These are phyloP conservation scores for Zygosaccharomyces sapae DNA, from an alignment of 1,139 yeast genomes.

Conservation along the genomic window DNA sequence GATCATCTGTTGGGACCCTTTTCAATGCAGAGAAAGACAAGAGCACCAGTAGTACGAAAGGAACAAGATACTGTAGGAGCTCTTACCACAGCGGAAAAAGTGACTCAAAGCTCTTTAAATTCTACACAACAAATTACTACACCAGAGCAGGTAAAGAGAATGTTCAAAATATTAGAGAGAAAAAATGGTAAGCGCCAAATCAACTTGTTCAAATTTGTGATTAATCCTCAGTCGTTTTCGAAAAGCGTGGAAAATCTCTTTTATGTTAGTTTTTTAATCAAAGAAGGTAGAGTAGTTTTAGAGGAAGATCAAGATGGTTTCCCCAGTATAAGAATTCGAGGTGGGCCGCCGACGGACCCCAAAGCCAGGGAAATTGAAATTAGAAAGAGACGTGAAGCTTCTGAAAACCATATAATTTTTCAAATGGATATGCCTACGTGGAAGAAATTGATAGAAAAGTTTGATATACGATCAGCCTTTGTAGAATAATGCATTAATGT, in stretches of 20 bases:
- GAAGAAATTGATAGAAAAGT: constrained; percentile 49
- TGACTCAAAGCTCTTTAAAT: constrained; percentile 49
- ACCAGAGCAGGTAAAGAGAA: constrained; percentile 53
- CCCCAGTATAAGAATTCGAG: constrained; percentile 40
- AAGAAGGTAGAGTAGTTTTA: constrained; percentile 62
- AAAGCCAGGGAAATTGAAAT: constrained; percentile 29
- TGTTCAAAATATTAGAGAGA: constrained; percentile 40
- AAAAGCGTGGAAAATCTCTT: constrained; percentile 82
- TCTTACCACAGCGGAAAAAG: constrained; percentile 52
- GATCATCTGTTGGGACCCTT: constrained; percentile 73
- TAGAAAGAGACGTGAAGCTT: constrained; percentile 31
- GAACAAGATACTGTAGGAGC: constrained; percentile 42
- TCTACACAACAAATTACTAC: constrained; percentile 53
- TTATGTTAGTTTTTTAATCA: constrained; percentile 71
- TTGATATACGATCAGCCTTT: constrained; percentile 51
- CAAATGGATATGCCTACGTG: constrained; percentile 65
- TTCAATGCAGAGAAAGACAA: constrained; percentile 54
- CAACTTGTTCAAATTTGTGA: constrained; percentile 59
- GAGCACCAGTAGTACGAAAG: constrained; percentile 39
- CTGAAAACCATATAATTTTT: constrained; percentile 61
- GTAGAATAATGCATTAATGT: constrained; percentile 38
- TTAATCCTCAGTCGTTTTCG: constrained; percentile 72
- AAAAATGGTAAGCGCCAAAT: constrained; percentile 42
- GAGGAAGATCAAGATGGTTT: constrained; percentile 48
- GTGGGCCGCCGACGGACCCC: constrained; percentile 31